phyloP scores from a whole-genome alignment of 352 stramenopile genomes.

The Blastocystis sp. region DNA sequence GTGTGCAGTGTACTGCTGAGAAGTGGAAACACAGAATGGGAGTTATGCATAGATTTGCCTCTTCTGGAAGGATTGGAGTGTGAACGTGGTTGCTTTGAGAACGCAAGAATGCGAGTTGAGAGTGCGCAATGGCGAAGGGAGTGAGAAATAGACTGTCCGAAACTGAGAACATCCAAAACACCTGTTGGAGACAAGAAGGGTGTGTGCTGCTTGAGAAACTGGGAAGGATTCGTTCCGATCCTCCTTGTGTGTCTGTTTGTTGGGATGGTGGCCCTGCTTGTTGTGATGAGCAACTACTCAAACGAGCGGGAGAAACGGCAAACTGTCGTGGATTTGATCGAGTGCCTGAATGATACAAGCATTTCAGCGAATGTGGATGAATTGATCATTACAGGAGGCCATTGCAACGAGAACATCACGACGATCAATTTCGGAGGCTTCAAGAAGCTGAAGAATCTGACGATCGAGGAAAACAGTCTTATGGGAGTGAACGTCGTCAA shows the following conservation, averaged over 20 bases:
- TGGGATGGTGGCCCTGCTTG: background rate
- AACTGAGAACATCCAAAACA: background rate
- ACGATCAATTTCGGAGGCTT: background rate
- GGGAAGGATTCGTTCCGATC: background rate
- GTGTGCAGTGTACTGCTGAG: background rate
- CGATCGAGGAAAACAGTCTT: background rate
- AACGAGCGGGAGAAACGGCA: background rate
- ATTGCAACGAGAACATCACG: background rate
- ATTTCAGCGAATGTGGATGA: background rate
- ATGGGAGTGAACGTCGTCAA: background rate
- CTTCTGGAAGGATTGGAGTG: background rate
- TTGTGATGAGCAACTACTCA: background rate
- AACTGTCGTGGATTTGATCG: background rate
- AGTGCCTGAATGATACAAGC: background rate
- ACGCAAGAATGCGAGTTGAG: background rate
- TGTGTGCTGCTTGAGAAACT: background rate
- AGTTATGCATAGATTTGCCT: background rate
- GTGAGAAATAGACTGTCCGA: background rate
- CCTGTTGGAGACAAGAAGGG: background rate
- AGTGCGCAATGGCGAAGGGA: background rate
- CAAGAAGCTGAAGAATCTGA: background rate
- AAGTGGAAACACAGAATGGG: background rate
- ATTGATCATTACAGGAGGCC: background rate
- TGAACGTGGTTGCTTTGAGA: background rate
- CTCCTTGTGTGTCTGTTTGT: background rate